Evolutionary conservation across 441 rosid species (phyloP).

Genomic region (Raphanus hybrid): DNA sequence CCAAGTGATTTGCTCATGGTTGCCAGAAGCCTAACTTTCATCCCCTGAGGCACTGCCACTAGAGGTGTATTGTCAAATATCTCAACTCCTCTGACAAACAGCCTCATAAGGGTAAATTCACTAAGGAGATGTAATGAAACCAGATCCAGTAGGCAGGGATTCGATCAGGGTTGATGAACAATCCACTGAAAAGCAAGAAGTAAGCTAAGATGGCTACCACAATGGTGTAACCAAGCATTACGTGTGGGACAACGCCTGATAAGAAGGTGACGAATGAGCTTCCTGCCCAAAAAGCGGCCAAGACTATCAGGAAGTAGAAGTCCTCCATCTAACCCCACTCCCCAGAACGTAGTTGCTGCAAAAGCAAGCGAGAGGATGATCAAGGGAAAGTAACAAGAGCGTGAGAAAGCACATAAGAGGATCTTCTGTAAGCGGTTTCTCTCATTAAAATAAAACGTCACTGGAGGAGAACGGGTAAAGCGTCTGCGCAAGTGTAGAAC

Average conservation of each 20-base stretch:
- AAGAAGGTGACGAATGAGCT: slow-evolving; percentile 80
- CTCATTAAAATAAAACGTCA: too few relatives aligned
- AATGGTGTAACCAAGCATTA: slow-evolving; percentile 77
- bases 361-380: too few relatives aligned
- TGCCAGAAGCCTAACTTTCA: slow-evolving; percentile 53
- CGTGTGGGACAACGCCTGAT: slow-evolving; percentile 77
- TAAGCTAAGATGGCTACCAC: slow-evolving; percentile 78
- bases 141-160: slow-evolving; percentile 83
- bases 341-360: too few relatives aligned
- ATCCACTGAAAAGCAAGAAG: slow-evolving; percentile 79
- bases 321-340: too few relatives aligned
- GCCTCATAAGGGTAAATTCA: slow-evolving; percentile 79
- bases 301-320: too few relatives aligned
- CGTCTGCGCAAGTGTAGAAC: too few relatives aligned
- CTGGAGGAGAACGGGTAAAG: too few relatives aligned
- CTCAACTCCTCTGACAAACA: slow-evolving; percentile 66
- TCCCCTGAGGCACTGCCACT: slow-evolving; percentile 42
- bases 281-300: slow-evolving; percentile 81
- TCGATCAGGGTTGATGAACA: slow-evolving; percentile 70
- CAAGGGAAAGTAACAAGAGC: too few relatives aligned
- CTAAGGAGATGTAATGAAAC: slow-evolving; percentile 80
- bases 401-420: too few relatives aligned
- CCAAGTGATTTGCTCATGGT: slow-evolving; percentile 55
- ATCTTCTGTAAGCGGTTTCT: too few relatives aligned
- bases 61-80: slow-evolving; percentile 79